A percentile compares a stretch with the other conserved stretches of the same genome.
These are phyloP conservation scores for Rhodotorula toruloides DNA, from an alignment of 768 basidiomycete species.

Conservation along the genomic window DNA sequence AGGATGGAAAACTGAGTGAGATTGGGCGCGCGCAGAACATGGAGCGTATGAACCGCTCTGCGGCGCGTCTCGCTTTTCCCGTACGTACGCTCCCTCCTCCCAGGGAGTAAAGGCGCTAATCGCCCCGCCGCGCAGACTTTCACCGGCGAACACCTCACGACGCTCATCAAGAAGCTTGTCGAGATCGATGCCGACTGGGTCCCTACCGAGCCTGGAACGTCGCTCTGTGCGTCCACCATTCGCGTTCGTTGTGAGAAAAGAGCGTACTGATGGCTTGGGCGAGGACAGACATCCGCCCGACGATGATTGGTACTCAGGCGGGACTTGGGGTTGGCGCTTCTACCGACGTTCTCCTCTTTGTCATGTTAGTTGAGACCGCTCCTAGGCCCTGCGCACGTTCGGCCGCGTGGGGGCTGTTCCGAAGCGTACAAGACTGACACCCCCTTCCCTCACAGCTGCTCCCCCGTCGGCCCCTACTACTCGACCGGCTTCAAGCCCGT, in stretches of 20 bases:
- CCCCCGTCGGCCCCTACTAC: conserved; percentile 59
- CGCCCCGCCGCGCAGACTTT: conserved; percentile 55
- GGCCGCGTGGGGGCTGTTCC: too few relatives aligned
- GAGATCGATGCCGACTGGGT: conserved; percentile 84
- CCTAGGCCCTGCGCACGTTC: too few relatives aligned
- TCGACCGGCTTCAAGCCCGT: conserved; percentile 53
- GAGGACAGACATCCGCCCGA: conserved; percentile 65
- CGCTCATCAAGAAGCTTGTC: conserved; percentile 80
- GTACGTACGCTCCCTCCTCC: neutral
- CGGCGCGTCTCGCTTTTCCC: conserved; percentile 53
- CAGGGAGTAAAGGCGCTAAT: neutral
- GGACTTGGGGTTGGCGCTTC: conserved; percentile 64
- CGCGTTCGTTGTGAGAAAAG: too few relatives aligned
- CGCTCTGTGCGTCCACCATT: conserved; percentile 54
- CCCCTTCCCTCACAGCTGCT: conserved; percentile 45
- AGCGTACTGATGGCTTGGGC: neutral
- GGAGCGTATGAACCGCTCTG: conserved; percentile 86
- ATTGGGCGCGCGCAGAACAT: conserved; percentile 64
- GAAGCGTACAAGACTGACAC: neutral
- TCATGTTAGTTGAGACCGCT: conserved; percentile 55
- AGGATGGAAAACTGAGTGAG: neutral
- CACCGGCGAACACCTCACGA: conserved; percentile 64
- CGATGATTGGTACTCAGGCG: conserved; percentile 56
- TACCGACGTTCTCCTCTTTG: conserved; percentile 74
- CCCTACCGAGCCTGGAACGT: conserved; percentile 78